Evolutionary conservation across 176 grass and related monocot genomes (phyloP), one percentile per base, ranked within the genome.

Genomic region (Eleusine coracana): DNA sequence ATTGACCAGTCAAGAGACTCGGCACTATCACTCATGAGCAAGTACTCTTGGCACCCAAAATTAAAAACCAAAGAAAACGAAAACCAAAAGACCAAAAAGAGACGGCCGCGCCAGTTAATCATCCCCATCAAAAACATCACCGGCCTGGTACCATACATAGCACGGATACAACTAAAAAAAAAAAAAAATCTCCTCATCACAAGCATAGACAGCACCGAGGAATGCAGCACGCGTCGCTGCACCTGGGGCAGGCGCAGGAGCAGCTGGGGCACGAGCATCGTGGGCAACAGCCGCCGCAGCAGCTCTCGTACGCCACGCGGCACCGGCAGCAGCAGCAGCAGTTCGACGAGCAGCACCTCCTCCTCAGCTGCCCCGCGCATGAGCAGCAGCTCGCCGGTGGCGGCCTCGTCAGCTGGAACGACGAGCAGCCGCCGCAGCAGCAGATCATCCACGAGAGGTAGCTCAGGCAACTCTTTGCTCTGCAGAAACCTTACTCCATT

Each of bases 401-500:
- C 17, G 65, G 68, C 50, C 73, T 86, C 74, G 71, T 90, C 11
- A 79, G 31, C 60, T 52, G 60, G 49, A 77, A 31, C 3, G 46
- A 9, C 10, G 88, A 77, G 73, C 73, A 86, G 48, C 75, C 67
- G 2, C 78, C 39, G 59, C 82, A 89, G 64, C 82, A 89, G 64
- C 79, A 86, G 40, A 90, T 83, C 83, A 90, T 86, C 83, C 83
- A 82, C 59, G 79, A 86, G 28, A 90, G 74, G 88, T 82, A 86
- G 79, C 88, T 86, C 79, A 90, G 63, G 36, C 79, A 90, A 31
- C 49, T 49, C 74, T 70, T 77, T 11, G 46, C 78, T 62, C 85
- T 87, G 85, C 78, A 69, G 6, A 70, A 28, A 28, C 25, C 9
- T 29, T 13, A 28, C 25, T 13, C 25, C 5, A 45, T n/a, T 6